Evolutionary conservation across 2,329 filamentous ascomycete genomes (phyloP).

Genomic region (Magnaporthiopsis poae): DNA sequence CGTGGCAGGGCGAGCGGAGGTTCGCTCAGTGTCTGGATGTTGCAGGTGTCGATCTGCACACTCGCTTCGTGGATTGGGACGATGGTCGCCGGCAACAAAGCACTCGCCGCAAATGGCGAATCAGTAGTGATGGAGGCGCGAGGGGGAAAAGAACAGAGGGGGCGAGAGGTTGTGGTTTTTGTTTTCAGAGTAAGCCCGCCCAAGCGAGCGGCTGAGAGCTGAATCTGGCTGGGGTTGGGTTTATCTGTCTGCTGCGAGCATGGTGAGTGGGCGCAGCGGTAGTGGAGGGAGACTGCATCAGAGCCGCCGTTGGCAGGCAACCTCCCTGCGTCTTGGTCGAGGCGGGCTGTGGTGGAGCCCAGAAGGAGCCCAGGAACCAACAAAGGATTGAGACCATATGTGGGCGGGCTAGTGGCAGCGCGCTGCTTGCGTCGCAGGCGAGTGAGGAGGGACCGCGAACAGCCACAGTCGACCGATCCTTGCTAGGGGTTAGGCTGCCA

Average conservation of each 20-base stretch:
- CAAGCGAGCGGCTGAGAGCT: not conserved
- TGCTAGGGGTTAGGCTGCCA: not conserved
- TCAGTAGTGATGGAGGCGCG: not conserved
- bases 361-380: not conserved
- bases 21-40: not conserved
- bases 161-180: not conserved
- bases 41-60: not conserved
- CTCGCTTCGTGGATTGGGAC: not conserved
- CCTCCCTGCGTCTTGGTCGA: not conserved
- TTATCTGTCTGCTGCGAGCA: not conserved
- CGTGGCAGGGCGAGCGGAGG: not conserved
- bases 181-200: not conserved
- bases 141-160: not conserved
- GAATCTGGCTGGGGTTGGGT: not conserved
- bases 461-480: not conserved
- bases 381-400: not conserved
- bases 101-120: not conserved
- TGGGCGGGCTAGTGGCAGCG: not conserved
- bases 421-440: not conserved
- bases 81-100: not conserved
- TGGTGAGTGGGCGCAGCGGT: not conserved
- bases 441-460: not conserved
- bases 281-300: not conserved
- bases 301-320: not conserved
- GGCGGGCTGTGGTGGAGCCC: not conserved